These are phyloP conservation scores for Phytopythium aichiense DNA, from an alignment of 352 stramenopile species.

Conservation along the genomic window DNA sequence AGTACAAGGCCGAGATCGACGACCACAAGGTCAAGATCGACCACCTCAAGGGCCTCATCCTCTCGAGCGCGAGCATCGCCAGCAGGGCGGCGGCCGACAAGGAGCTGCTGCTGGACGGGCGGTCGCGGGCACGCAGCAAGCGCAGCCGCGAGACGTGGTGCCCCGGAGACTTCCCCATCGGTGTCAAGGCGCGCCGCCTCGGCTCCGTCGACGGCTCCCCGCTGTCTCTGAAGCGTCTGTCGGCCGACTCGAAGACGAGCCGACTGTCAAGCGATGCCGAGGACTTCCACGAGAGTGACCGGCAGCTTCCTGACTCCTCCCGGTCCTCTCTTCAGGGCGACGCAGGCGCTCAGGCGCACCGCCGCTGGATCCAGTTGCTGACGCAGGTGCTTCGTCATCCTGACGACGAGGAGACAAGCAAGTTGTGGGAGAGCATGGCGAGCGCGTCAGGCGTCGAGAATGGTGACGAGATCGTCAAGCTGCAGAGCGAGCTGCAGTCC, in stretches of 20 bases:
- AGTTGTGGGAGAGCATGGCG: not conserved
- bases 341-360: not conserved
- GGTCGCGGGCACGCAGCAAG: constrained; percentile 23
- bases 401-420: not conserved
- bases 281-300: not conserved
- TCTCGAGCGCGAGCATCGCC: constrained; percentile 41
- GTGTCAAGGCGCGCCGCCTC: constrained; percentile 12
- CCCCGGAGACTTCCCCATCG: constrained; percentile 53
- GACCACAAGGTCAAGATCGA: constrained; percentile 58
- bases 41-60: constrained; percentile 52
- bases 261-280: constrained; percentile 6
- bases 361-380: not conserved
- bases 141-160: constrained; percentile 67
- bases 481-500: not conserved
- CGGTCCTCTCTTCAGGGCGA: not conserved
- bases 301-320: not conserved
- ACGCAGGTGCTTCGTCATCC: not conserved
- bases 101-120: not conserved
- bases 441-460: not conserved
- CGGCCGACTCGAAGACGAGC: constrained; percentile 42
- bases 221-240: constrained; percentile 21
- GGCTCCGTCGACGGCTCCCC: not conserved
- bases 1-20: constrained; percentile 71
- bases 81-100: constrained; percentile 5
- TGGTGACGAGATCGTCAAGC: not conserved